Evolutionary conservation across 2,329 filamentous ascomycete species (phyloP).

Genomic region (Claviceps sorghi): DNA sequence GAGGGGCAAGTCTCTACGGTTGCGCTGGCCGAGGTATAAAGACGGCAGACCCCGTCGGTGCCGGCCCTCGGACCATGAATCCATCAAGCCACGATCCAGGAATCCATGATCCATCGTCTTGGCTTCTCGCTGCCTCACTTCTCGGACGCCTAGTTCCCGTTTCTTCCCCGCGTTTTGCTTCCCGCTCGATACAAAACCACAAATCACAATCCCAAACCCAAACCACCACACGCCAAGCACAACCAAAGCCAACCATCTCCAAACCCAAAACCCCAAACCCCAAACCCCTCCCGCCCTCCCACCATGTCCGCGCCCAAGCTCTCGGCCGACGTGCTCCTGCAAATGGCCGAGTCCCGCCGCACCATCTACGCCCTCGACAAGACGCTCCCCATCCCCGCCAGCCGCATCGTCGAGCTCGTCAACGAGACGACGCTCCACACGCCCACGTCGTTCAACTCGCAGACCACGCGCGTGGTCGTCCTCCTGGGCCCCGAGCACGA

Average conservation of each 20-base stretch:
- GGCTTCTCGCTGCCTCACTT: too few relatives aligned
- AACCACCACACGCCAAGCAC: background rate
- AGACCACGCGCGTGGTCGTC: conserved; percentile 64
- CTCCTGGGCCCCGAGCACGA: conserved; percentile 73
- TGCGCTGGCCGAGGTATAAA: too few relatives aligned
- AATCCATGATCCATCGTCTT: too few relatives aligned
- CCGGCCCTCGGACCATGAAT: too few relatives aligned
- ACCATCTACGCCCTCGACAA: conserved; percentile 55
- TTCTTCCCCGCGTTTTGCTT: too few relatives aligned
- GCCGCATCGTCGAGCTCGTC: conserved; percentile 50
- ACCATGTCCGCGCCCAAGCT: conserved; percentile 27
- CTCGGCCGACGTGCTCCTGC: conserved; percentile 39
- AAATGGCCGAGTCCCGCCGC: conserved; percentile 53
- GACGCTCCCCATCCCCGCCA: conserved; percentile 35
- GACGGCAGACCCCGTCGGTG: too few relatives aligned
- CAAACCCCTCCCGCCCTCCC: too few relatives aligned
- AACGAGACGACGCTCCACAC: conserved; percentile 49
- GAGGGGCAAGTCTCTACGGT: too few relatives aligned
- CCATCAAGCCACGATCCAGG: too few relatives aligned
- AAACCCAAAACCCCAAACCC: background rate
- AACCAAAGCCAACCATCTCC: background rate
- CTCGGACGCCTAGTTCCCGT: too few relatives aligned
- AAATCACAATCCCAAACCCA: background rate
- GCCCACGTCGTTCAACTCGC: conserved; percentile 79
- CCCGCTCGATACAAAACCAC: too few relatives aligned